These are phyloP conservation scores for Naganishia vishniacii DNA, from an alignment of 768 basidiomycete genomes.

Conservation along the genomic window DNA sequence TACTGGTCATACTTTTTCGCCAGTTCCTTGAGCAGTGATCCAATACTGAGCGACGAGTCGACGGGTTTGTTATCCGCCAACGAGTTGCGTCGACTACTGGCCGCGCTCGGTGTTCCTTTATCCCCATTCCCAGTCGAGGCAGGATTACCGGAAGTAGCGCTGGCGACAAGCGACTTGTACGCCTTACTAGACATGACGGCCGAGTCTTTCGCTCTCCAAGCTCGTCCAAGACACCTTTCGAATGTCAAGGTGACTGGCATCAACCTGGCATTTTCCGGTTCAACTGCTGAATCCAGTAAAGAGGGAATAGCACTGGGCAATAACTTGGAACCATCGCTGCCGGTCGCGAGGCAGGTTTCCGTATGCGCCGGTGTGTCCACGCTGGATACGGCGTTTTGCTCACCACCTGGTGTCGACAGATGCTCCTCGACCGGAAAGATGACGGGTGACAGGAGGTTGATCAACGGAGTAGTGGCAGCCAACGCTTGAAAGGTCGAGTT, in stretches of 20 bases:
- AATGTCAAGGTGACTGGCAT: conserved; percentile 45
- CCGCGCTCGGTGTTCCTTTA: neutral
- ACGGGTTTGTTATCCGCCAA: conserved; percentile 27
- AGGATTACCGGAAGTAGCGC: neutral
- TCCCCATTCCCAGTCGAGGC: too few relatives aligned
- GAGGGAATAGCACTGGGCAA: conserved; percentile 37
- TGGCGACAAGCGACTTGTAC: conserved; percentile 12
- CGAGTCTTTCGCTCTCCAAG: conserved; percentile 47
- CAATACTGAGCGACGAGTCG: conserved; percentile 35
- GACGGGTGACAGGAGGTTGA: conserved; percentile 31
- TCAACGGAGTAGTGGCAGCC: conserved; percentile 38
- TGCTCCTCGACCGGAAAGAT: conserved; percentile 14
- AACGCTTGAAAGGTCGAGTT: conserved; percentile 88
- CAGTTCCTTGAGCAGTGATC: conserved; percentile 57
- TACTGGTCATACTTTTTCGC: conserved; percentile 90
- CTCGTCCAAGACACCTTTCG: conserved; percentile 35
- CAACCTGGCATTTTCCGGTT: conserved; percentile 40
- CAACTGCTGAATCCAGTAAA: conserved; percentile 38
- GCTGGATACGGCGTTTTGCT: neutral
- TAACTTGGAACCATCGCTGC: conserved; percentile 20
- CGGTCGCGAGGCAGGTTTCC: conserved; percentile 11
- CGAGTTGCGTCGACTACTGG: conserved; percentile 18
- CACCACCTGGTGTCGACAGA: neutral
- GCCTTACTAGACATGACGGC: conserved; percentile 28
- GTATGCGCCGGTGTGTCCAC: conserved; percentile 17